Conservation (phyloP, 495 filamentous ascomycete genomes). For the Talaromyces adpressus region DNA sequence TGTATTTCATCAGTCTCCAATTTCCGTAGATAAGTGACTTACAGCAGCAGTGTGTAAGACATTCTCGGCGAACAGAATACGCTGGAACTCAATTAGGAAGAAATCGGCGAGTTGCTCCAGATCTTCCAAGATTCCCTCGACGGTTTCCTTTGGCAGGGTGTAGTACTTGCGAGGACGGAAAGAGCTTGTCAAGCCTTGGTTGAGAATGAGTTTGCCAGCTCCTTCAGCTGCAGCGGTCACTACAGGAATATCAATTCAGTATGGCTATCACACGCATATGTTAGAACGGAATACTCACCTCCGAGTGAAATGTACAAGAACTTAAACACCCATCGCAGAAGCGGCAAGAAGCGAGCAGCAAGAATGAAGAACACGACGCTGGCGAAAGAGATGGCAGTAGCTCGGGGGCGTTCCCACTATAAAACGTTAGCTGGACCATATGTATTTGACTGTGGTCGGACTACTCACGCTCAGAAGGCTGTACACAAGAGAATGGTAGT, state of each 20-base stretch:
- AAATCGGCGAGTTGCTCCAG: constrained; percentile 92
- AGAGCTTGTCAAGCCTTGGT: constrained; percentile 73
- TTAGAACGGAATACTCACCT: constrained; percentile 35
- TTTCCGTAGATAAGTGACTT: constrained; percentile 25
- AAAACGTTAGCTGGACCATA: constrained; percentile 20
- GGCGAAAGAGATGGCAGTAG: constrained; percentile 78
- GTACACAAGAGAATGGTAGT: constrained; percentile 95
- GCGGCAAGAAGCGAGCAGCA: constrained; percentile 79
- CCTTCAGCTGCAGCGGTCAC: constrained; percentile 72
- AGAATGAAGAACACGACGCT: constrained; percentile 74
- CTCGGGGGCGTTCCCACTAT: constrained; percentile 66
- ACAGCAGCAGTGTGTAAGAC: constrained; percentile 72
- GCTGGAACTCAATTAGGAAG: constrained; percentile 93
- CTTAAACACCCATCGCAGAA: constrained; percentile 86
- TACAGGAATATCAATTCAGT: constrained; percentile 20
- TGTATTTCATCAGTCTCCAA: neutral
- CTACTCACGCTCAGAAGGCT: constrained; percentile 67
- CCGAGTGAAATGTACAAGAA: constrained; percentile 63
- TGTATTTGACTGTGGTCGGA: constrained; percentile 4
- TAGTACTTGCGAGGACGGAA: constrained; percentile 90
- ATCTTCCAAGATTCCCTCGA: constrained; percentile 76
- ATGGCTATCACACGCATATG: constrained; percentile 18
- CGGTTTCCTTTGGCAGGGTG: constrained; percentile 76
- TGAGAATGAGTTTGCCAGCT: constrained; percentile 66
- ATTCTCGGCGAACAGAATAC: constrained; percentile 93